Evolutionary conservation across 106 monocot species (phyloP).

Genomic region (Platanthera guangdongensis): DNA sequence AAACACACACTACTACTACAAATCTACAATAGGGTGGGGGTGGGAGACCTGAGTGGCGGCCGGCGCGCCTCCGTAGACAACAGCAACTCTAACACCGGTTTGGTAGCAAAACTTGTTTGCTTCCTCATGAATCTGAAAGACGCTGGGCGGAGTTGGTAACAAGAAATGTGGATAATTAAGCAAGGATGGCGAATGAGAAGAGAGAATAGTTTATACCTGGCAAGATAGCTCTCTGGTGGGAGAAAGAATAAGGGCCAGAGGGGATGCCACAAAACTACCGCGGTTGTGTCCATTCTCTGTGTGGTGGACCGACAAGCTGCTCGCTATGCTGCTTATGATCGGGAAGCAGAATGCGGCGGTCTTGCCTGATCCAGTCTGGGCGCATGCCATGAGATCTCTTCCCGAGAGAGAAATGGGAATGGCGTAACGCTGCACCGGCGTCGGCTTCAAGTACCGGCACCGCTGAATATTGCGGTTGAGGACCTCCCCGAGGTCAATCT

Average conservation of each 20-base stretch:
- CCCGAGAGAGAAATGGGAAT: slow-evolving; percentile 83
- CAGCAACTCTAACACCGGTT: slow-evolving; percentile 70
- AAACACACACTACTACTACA: too few relatives aligned
- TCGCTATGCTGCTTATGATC: slow-evolving; percentile 83
- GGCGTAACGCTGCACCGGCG: slow-evolving; percentile 88
- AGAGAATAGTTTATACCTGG: slow-evolving; percentile 36
- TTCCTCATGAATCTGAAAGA: slow-evolving; percentile 63
- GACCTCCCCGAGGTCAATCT: slow-evolving; percentile 79
- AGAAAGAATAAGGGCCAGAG: slow-evolving; percentile 73
- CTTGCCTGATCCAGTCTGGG: slow-evolving; percentile 97
- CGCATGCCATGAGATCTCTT: slow-evolving; percentile 94
- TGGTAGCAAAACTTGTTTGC: slow-evolving; percentile 71
- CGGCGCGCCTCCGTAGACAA: slow-evolving; percentile 79
- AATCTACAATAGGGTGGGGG: too few relatives aligned
- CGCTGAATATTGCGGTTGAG: slow-evolving; percentile 83
- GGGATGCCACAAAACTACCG: slow-evolving; percentile 46
- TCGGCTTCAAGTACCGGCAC: slow-evolving; percentile 90
- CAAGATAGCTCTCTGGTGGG: slow-evolving; percentile 80
- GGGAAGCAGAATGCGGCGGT: slow-evolving; percentile 98
- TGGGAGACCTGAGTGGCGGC: slow-evolving; percentile 48
- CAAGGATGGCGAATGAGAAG: neutral
- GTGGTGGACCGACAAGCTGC: slow-evolving; percentile 22
- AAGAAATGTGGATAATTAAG: neutral
- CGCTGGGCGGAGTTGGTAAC: neutral
- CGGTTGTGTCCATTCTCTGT: slow-evolving; percentile 26